Evolutionary conservation across 2,329 filamentous ascomycete genomes (phyloP), one percentile per base, ranked within the genome.

Genomic region (Exophiala sideris): DNA sequence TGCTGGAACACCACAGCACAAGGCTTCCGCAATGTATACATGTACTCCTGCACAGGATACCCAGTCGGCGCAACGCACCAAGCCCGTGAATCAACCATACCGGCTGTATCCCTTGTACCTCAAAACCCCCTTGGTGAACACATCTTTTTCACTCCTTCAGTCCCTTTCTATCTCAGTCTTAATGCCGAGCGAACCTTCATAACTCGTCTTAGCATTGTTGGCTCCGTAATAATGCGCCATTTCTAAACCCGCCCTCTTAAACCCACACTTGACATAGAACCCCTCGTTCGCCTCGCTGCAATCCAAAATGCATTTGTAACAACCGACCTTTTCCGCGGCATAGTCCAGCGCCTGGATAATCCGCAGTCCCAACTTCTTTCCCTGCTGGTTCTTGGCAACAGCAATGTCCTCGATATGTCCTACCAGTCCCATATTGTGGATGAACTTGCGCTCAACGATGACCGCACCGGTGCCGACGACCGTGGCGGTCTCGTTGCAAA

Each of bases 361-460:
- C 63, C 90, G 83, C 67, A 96, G 76, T 3, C 94, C 94, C 40
- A 97, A 79, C 76, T 96, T 96, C 83, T 97, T 96, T 64, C 94
- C 94, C 74, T 97, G 94, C 75, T 97, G 91, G 66, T 95, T 89
- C 74, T 91, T 91, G 61, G 89, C 85, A 35, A 99, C 91, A 14
- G 92, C 91, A 70, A 99, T 96, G 70, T 99, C 94, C 73, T 97
- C 94, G 72, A 97, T 96, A 73, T 97, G 94, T 10, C 92, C 94
- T 21, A 96, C 92, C 18, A 86, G 76, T 47, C 74, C 74, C 40
- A 76, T 67, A 11, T 68, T 67, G 55, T 76, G 74, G 44, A 77
- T 76, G 58, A 77, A 77, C 75, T 97, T 97, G 74, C 87, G 83
- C 83, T 99, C 94, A 45, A 96, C 89, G 62, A 97, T 82, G 72